Conservation (phyloP, 257 asterid genomes). For the Solanum neorickii region DNA sequence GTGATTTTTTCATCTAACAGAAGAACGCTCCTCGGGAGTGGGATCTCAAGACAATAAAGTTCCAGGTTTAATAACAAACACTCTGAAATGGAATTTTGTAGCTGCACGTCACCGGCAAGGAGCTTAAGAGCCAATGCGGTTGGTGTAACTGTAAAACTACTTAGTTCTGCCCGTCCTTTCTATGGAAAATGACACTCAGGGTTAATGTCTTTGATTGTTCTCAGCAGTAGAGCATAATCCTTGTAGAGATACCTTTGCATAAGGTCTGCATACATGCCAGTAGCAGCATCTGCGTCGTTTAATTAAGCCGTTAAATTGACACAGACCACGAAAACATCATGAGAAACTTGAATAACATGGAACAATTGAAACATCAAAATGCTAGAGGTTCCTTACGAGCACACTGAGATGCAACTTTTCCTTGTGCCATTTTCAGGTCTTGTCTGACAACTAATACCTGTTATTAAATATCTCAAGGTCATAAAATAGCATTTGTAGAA, state of each 20-base stretch:
- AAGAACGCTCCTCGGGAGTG: neutral
- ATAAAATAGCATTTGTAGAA: neutral
- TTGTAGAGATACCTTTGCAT: conserved; percentile 50
- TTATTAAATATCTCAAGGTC: conserved; percentile 1
- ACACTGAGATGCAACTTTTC: conserved; percentile 96
- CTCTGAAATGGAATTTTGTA: neutral
- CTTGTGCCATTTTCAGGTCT: conserved; percentile 92
- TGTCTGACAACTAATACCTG: conserved; percentile 96
- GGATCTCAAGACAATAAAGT: neutral
- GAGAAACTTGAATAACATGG: neutral
- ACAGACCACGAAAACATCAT: neutral
- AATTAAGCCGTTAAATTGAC: conserved; percentile 1
- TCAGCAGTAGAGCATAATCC: neutral
- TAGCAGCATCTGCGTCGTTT: conserved; percentile 78
- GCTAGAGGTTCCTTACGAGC: conserved; percentile 56
- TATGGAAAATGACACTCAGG: neutral
- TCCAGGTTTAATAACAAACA: neutral
- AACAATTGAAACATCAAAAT: neutral
- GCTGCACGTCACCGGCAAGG: neutral
- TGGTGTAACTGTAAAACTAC: neutral
- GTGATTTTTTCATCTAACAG: neutral
- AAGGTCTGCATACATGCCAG: conserved; percentile 85
- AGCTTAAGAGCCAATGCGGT: neutral
- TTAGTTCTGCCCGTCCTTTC: neutral
- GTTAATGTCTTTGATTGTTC: conserved; percentile 2